Percentiles rank a stretch among this genome's conserved stretches.
These are phyloP conservation scores for Nannochloropsis granulata DNA, from an alignment of 108 stramenopile genomes.

Conservation along the genomic window DNA sequence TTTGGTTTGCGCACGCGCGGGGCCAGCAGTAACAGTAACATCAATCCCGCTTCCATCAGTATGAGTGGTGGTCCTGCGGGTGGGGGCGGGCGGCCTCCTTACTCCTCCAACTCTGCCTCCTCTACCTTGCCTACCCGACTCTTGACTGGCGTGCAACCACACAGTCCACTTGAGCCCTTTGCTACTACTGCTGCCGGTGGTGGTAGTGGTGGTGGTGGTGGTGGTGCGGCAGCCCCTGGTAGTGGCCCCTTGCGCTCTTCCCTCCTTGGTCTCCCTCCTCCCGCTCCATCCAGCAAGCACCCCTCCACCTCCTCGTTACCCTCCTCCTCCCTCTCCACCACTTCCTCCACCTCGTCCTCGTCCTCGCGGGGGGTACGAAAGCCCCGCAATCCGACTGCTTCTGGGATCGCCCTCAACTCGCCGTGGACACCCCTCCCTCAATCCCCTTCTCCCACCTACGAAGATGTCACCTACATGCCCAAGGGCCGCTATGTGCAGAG, in stretches of 20 bases:
- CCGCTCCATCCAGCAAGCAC: neutral
- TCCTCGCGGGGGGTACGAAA: neutral
- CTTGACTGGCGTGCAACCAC: neutral
- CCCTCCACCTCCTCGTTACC: neutral
- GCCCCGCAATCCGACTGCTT: neutral
- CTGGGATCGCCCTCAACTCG: neutral
- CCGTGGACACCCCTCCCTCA: neutral
- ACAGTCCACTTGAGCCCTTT: neutral
- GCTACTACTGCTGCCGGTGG: neutral
- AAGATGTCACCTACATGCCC: conserved; percentile 5
- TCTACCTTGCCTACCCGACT: neutral
- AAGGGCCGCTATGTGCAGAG: conserved; percentile 3
- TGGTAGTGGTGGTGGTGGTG: neutral
- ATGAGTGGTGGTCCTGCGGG: neutral
- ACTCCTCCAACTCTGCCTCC: neutral
- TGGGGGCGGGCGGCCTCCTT: neutral
- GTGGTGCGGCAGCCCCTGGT: neutral
- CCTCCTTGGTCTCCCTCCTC: neutral
- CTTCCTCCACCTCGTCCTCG: neutral
- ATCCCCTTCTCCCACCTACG: neutral
- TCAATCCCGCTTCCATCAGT: neutral
- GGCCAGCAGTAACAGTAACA: neutral
- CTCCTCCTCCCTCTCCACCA: neutral
- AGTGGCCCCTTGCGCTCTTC: neutral
- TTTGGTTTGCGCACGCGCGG: neutral